Percentiles rank a stretch among this genome's conserved stretches.
Evolutionary conservation across 2,329 filamentous ascomycete genomes (phyloP).

Genomic region (Ascochyta viciae-villosae): DNA sequence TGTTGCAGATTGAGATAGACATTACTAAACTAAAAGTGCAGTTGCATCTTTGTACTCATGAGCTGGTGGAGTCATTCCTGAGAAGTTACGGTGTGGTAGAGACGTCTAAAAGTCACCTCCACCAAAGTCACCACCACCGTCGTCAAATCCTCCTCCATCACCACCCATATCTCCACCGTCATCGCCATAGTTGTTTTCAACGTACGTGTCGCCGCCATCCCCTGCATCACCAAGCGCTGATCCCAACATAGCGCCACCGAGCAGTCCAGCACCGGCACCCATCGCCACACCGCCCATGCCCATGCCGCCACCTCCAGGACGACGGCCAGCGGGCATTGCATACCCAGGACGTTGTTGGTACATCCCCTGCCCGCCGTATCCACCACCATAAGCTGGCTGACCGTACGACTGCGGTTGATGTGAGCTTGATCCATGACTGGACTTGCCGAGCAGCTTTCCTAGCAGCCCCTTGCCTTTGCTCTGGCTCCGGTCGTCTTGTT

Average conservation of each 20-base stretch:
- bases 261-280: slow-evolving; percentile 79
- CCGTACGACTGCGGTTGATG: slow-evolving; percentile 37
- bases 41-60: too few species aligned
- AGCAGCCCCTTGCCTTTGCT: slow-evolving; percentile 53
- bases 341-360: slow-evolving; percentile 28
- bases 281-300: slow-evolving; percentile 77
- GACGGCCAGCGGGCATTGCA: slow-evolving; percentile 16
- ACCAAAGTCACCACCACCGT: neutral
- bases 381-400: slow-evolving; percentile 31
- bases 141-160: slow-evolving; percentile 7
- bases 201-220: slow-evolving; percentile 35
- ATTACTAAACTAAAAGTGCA: too few species aligned
- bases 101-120: slow-evolving; percentile 4
- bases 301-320: slow-evolving; percentile 57
- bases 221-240: slow-evolving; percentile 64
- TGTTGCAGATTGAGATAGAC: neutral
- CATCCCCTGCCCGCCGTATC: slow-evolving; percentile 34
- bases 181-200: slow-evolving; percentile 39
- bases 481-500: slow-evolving; percentile 44
- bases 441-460: slow-evolving; percentile 61
- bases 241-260: slow-evolving; percentile 77
- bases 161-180: slow-evolving; percentile 21
- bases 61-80: too few species aligned
- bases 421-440: slow-evolving; percentile 47
- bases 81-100: neutral